Percentiles rank a stretch among this genome's conserved stretches.
Evolutionary conservation across 1,284 basidiomycete species (phyloP).

Genomic region (Retiboletus fuscus): DNA sequence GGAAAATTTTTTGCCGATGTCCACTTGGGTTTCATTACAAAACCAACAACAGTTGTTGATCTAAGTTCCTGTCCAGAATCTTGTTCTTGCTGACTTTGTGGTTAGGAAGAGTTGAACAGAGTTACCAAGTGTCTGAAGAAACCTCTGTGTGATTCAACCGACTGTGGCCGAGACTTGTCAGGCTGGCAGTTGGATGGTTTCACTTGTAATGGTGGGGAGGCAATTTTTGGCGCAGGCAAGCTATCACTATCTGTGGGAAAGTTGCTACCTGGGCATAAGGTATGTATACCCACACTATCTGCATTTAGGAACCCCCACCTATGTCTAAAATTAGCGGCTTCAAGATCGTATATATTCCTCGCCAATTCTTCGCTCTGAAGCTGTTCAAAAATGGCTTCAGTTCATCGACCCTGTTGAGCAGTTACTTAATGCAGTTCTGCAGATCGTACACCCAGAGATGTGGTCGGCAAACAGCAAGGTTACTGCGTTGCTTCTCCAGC

Average conservation of each 20-base stretch:
- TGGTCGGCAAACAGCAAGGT: neutral
- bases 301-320: neutral
- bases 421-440: neutral
- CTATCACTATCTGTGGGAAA: neutral
- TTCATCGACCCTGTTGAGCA: neutral
- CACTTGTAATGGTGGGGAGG: neutral
- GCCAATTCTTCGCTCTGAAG: neutral
- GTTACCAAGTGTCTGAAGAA: constrained; percentile 1
- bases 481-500: neutral
- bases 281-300: neutral
- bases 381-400: neutral
- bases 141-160: neutral
- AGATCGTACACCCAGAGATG: neutral
- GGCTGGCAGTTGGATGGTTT: neutral
- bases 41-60: neutral
- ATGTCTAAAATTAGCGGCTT: neutral
- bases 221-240: neutral
- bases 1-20: neutral
- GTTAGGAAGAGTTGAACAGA: neutral
- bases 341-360: neutral
- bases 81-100: neutral
- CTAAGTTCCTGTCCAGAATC: neutral
- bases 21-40: neutral
- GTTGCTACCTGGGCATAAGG: neutral
- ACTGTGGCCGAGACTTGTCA: neutral